Conservation (phyloP, 2,329 filamentous ascomycete species). For the Anisogramma anomala region DNA sequence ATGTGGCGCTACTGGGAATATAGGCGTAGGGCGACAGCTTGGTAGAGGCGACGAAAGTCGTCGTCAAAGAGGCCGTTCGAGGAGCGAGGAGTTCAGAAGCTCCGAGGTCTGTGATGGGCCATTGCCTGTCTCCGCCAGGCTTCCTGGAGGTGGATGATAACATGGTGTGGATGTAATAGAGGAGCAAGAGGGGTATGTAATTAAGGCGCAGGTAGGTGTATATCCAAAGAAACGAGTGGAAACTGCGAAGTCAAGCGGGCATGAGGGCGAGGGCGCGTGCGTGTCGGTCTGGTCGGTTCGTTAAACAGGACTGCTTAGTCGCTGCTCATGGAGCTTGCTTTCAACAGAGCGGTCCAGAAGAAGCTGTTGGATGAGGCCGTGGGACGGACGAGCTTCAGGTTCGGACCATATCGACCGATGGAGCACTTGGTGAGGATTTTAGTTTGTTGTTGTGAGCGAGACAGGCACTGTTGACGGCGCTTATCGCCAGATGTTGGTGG, state of each 20-base stretch:
- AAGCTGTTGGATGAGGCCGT: neutral
- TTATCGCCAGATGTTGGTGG: constrained; percentile 14
- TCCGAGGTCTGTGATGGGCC: constrained; percentile 3
- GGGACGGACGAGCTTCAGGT: neutral
- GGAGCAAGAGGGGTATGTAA: constrained; percentile 6
- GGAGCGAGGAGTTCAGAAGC: constrained; percentile 11
- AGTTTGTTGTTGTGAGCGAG: constrained; percentile 10
- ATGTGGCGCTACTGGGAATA: constrained; percentile 27
- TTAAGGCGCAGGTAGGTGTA: constrained; percentile 12
- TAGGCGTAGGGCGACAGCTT: constrained; percentile 33
- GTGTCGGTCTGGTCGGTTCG: no score
- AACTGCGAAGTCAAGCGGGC: constrained; percentile 6
- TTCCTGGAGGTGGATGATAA: constrained; percentile 12
- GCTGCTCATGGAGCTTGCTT: neutral
- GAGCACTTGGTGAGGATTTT: neutral
- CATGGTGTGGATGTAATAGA: constrained; percentile 16
- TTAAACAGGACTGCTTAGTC: no score
- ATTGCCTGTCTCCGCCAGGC: constrained; percentile 9
- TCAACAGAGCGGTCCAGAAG: neutral
- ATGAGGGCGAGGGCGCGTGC: constrained; percentile 5
- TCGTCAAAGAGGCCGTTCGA: neutral
- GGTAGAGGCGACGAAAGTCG: constrained; percentile 23
- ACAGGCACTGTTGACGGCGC: constrained; percentile 13
- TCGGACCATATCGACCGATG: neutral
- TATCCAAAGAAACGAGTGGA: constrained; percentile 2